Conservation (phyloP, 2,329 filamentous ascomycete genomes). For the Beauveria brongniartii region DNA sequence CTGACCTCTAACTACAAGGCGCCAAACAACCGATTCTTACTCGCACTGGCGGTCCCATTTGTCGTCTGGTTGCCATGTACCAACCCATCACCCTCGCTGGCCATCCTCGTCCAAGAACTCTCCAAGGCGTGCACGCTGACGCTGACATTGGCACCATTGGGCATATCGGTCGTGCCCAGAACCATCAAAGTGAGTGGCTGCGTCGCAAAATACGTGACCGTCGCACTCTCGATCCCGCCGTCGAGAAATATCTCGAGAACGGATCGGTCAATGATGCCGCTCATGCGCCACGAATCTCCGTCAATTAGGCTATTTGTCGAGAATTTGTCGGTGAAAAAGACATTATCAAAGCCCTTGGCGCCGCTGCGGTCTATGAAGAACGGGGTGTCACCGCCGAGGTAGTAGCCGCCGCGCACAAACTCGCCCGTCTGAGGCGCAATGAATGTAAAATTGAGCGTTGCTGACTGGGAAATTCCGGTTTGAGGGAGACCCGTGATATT, state of each 20-base stretch:
- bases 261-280: constrained; percentile 27
- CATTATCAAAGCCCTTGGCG: constrained; percentile 21
- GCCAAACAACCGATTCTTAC: background rate
- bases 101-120: constrained; percentile 19
- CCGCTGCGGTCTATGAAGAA: constrained; percentile 24
- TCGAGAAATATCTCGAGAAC: constrained; percentile 28
- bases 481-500: constrained; percentile 36
- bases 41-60: background rate
- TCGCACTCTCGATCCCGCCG: constrained; percentile 25
- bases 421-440: constrained; percentile 19
- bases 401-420: constrained; percentile 19
- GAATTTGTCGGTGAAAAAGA: constrained; percentile 26
- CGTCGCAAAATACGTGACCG: constrained; percentile 23
- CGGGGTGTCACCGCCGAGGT: constrained; percentile 19
- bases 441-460: constrained; percentile 24
- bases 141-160: constrained; percentile 16
- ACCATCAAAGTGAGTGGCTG: constrained; percentile 20
- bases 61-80: constrained; percentile 10
- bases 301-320: constrained; percentile 16
- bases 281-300: constrained; percentile 20
- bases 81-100: background rate
- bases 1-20: background rate
- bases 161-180: constrained; percentile 15
- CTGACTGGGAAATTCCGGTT: constrained; percentile 12
- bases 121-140: constrained; percentile 18